Conservation (phyloP, 306 rosid species). For the Cucurbita ficifolia region DNA sequence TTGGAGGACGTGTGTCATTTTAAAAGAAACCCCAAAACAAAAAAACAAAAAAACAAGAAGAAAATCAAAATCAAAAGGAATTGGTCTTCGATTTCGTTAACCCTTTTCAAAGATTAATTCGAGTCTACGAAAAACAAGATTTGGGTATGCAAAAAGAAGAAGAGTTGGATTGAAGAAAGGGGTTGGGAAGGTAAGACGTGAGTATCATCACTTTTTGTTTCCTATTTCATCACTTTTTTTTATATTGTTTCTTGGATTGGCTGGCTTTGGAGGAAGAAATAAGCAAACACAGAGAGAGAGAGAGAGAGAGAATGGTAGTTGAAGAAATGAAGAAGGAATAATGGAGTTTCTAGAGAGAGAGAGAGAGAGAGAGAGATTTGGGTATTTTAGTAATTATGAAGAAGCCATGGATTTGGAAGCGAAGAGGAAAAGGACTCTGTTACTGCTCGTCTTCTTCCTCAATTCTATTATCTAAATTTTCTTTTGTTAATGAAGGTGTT, state of each 20-base stretch:
- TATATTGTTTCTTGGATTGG: background rate
- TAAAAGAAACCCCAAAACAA: slow-evolving; percentile 2
- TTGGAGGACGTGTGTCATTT: slow-evolving; percentile 76
- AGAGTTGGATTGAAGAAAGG: slow-evolving; percentile 79
- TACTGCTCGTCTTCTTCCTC: too few species aligned
- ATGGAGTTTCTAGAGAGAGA: background rate
- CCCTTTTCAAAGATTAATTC: background rate
- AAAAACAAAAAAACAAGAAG: background rate
- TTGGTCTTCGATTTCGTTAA: slow-evolving; percentile 8
- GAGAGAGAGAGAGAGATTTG: background rate
- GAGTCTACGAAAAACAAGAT: slow-evolving; percentile 19
- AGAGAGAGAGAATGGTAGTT: slow-evolving; percentile 12
- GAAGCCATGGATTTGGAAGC: slow-evolving; percentile 3
- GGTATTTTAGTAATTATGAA: background rate
- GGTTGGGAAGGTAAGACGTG: slow-evolving; percentile 49
- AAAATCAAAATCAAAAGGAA: slow-evolving; percentile 1
- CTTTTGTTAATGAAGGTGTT: too few species aligned
- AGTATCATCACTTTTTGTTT: slow-evolving; percentile 32
- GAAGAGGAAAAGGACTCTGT: background rate
- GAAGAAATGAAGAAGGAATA: slow-evolving; percentile 4
- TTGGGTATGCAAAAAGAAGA: slow-evolving; percentile 31
- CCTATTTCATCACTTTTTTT: background rate
- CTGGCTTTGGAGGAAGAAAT: slow-evolving; percentile 19
- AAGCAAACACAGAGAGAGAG: slow-evolving; percentile 17
- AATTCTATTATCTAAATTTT: too few species aligned